Conservation (phyloP, 805 yeast genomes). For the Ogataea thermomethanolica region DNA sequence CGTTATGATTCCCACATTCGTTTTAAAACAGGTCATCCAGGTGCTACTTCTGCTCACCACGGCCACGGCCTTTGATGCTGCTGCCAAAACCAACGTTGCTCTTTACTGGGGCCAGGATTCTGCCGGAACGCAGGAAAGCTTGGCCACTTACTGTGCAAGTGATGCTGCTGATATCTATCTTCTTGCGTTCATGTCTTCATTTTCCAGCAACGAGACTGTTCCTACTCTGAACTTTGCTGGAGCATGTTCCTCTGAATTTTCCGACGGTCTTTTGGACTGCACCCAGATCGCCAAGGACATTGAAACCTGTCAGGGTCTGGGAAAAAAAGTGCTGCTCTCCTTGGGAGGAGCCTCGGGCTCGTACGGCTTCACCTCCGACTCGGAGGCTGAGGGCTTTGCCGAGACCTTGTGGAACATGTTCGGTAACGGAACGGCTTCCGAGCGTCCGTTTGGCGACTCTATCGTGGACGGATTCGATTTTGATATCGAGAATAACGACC, state of each 20-base stretch:
- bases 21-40: conserved; percentile 12
- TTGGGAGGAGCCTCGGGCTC: conserved; percentile 68
- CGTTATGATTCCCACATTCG: conserved; percentile 8
- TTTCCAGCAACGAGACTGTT: conserved; percentile 42
- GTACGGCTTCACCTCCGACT: conserved; percentile 50
- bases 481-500: conserved; percentile 61
- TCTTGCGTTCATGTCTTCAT: conserved; percentile 64
- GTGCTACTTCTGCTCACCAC: conserved; percentile 13
- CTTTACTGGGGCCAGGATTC: conserved; percentile 90
- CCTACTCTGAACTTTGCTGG: conserved; percentile 57
- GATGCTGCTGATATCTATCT: conserved; percentile 69
- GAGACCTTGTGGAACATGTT: conserved; percentile 59
- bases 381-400: conserved; percentile 59
- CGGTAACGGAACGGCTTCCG: conserved; percentile 50
- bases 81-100: conserved; percentile 58
- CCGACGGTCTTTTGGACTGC: conserved; percentile 43
- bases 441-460: conserved; percentile 65
- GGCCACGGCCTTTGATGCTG: conserved; percentile 30
- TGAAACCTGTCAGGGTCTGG: conserved; percentile 68
- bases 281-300: conserved; percentile 57
- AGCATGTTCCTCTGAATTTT: conserved; percentile 38
- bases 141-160: conserved; percentile 60
- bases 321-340: conserved; percentile 74
- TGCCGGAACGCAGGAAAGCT: conserved; percentile 50
- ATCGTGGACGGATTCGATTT: conserved; percentile 82